Base-by-base conservation (phyloP, 2,329 filamentous ascomycete genomes). In the Beauveria caledonica region DNA sequence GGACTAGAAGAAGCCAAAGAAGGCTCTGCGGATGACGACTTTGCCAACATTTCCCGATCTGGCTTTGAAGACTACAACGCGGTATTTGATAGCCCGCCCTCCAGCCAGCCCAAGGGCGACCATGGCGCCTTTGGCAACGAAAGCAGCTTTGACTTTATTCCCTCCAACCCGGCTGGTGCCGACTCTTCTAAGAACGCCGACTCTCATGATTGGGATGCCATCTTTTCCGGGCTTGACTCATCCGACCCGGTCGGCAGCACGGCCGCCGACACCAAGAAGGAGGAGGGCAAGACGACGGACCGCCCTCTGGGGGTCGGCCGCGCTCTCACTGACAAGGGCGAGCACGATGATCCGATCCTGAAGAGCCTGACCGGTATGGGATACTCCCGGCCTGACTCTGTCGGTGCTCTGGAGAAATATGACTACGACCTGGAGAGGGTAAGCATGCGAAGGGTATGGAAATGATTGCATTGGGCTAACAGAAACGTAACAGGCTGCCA, bases 381-480 rank as follows among this genome's bases (percentile, higher is more conserved):
- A 0, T 97, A 95, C 71, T 76, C 85, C 5, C 81, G 93, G 33
- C 77, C 80, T 8, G 86, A 90, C 55, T 89, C 91, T 17, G 76
- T 97, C 40, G 79, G 80, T 54, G 93, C 94, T 25, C 76, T 97
- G 70, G 93, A 97, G 78, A 92, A 93, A 73, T 96, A 89, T 72
- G 92, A 97, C 76, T 97, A 97, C 75, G 94, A 97, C 73, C 82
- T 97, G 71, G 92, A 96, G 75, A 91, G 90, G 84, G 93, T 96
- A 76, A 33, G 50, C 8, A 33, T 23, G 1, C 11, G 1, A 48
- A 25, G 5, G 1, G 4, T 8, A 77, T 78, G 60, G 44, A 19
- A 29, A 19, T 45, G 33, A 58, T 65, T 53, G 19, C 19, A 11
- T 17, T 39, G 29, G 21, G 39, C 23, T 60, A 58, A 56, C 36